These are phyloP conservation scores for Sutorius australiensis DNA, from an alignment of 768 basidiomycete species.

Conservation along the genomic window DNA sequence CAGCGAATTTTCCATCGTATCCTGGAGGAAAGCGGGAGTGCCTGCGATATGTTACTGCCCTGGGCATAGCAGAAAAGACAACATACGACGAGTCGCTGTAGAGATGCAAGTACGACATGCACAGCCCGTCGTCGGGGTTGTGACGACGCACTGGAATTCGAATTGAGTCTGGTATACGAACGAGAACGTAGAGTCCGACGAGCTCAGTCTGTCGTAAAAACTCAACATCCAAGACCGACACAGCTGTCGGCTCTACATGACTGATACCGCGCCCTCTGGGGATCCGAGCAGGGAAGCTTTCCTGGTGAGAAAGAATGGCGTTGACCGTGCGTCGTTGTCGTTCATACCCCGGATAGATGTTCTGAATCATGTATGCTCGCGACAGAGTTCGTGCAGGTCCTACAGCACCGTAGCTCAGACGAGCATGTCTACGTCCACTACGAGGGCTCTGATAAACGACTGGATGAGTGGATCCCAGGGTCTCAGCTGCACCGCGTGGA, in stretches of 20 bases:
- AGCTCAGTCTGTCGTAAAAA: not conserved
- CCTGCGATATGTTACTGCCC: not conserved
- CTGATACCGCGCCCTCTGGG: slow-evolving; percentile 12
- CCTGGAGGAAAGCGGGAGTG: not conserved
- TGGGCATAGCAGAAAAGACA: not conserved
- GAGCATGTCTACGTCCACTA: slow-evolving; percentile 71
- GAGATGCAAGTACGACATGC: not conserved
- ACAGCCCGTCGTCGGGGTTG: not conserved
- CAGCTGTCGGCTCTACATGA: slow-evolving; percentile 14
- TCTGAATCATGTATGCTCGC: slow-evolving; percentile 5
- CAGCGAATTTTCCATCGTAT: not conserved
- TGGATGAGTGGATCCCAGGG: slow-evolving; percentile 71
- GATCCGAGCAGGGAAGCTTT: slow-evolving; percentile 9
- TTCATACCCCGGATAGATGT: slow-evolving; percentile 8
- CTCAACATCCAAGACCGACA: not conserved
- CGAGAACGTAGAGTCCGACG: slow-evolving; percentile 4
- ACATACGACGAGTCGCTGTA: not conserved
- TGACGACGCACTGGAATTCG: not conserved
- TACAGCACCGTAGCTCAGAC: slow-evolving; percentile 42
- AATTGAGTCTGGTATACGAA: not conserved
- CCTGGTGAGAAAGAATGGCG: slow-evolving; percentile 32
- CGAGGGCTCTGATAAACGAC: slow-evolving; percentile 60
- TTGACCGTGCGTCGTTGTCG: slow-evolving; percentile 34
- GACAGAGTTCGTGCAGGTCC: slow-evolving; percentile 47
- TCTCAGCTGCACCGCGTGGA: slow-evolving; percentile 32